Conservation (phyloP, 352 stramenopile genomes). For the Globisporangium middletonii region DNA sequence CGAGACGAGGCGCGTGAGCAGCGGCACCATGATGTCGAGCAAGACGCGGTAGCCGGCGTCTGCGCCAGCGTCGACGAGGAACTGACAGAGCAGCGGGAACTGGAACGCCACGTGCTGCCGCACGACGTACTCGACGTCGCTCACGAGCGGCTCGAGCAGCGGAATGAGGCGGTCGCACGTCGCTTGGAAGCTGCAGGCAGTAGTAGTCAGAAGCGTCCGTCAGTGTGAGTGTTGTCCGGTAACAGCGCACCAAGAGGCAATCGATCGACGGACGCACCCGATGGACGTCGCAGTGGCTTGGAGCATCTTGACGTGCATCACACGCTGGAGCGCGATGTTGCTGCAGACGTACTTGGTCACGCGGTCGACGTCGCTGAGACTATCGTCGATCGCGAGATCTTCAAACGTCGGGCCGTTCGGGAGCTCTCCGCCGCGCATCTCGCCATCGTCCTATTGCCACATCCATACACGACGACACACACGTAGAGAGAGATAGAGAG, state of each 20-base stretch:
- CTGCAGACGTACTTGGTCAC: constrained; percentile 94
- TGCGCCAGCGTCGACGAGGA: constrained; percentile 38
- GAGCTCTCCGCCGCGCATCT: constrained; percentile 14
- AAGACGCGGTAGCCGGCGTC: constrained; percentile 66
- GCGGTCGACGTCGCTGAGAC: constrained; percentile 91
- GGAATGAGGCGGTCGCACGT: constrained; percentile 87
- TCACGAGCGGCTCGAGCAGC: constrained; percentile 80
- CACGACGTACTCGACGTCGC: constrained; percentile 93
- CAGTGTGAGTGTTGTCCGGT: background rate
- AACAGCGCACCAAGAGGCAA: no score
- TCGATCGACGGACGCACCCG: constrained; percentile 26
- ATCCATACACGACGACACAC: background rate
- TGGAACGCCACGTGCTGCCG: constrained; percentile 91
- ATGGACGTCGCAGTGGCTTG: constrained; percentile 80
- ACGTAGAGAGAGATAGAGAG: background rate
- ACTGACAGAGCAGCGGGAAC: constrained; percentile 78
- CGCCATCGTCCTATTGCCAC: constrained; percentile 15
- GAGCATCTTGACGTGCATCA: constrained; percentile 97
- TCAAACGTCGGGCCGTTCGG: constrained; percentile 91
- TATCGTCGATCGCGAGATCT: constrained; percentile 98
- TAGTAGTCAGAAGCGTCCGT: constrained; percentile 5
- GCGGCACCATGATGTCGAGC: constrained; percentile 73
- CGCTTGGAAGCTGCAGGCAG: constrained; percentile 45
- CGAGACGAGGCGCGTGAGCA: constrained; percentile 69
- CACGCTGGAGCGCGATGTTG: constrained; percentile 94